Base-by-base conservation (phyloP, 257 asterid genomes). In the Nicotiana obtusifolia region DNA sequence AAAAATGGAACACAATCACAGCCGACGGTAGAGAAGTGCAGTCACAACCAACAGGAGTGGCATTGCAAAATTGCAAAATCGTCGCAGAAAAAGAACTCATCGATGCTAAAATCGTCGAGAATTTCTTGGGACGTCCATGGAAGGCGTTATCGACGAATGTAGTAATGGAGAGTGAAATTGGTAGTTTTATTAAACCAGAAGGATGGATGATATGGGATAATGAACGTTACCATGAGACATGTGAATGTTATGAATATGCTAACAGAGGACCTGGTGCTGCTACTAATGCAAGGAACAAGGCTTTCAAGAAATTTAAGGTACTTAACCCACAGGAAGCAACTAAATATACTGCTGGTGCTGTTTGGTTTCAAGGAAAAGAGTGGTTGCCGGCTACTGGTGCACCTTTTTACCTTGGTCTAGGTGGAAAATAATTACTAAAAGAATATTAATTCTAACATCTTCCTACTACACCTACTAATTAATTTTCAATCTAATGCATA, bases 111-210 rank as follows among this genome's bases (percentile, higher is more conserved):
- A 90, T 92, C 81, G 44, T 84, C 1, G 81, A 82, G 0, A 88
- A 86, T 8, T 93, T 84, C 85, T 84, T 93, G 2, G 98, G 98
- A 2, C 84, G 98, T 0, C 97, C 96, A 0, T 92, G 95, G 97
- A 87, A 85, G 49, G 64, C 35, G 0, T 73, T 77, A 1, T 84
- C 96, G 0, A 81, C 80, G 0, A 92, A 92, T 2, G 91, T 91
- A 10, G 71, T 88, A 16, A 90, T 93, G 96, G 91, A 90, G 86
- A 84, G 88, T 31, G 91, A 88, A 59, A 9, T 93, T 15, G 98
- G 90, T 0, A 96, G 92, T 26, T 81, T 92, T n/a, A 88, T 93
- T 31, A 64, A 87, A 3, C 96, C 96, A 0, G 90, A 84, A 62
- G 98, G 97, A 0, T 93, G 86, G 81, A 61, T 61, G 64, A 10